Evolutionary conservation across 2,329 filamentous ascomycete genomes (phyloP).

Genomic region (Fusarium ambrosium): DNA sequence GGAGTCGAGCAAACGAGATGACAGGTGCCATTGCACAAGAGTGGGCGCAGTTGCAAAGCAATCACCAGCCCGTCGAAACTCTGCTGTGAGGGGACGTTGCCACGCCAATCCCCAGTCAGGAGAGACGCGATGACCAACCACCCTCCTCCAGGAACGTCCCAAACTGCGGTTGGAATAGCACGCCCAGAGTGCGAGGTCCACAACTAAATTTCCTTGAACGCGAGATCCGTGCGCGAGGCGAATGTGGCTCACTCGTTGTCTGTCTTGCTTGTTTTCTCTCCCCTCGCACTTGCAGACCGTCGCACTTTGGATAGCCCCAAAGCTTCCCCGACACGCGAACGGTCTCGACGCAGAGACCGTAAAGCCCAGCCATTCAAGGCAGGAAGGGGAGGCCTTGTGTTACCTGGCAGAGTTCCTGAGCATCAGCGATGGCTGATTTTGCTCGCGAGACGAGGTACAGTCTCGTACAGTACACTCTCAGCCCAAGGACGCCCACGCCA

Average conservation of each 20-base stretch:
- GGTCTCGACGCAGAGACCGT: constrained; percentile 2
- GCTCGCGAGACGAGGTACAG: not conserved
- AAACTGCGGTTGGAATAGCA: constrained; percentile 25
- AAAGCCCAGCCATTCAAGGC: not conserved
- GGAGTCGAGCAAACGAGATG: constrained; percentile 24
- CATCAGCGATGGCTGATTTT: not conserved
- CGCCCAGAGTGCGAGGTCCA: constrained; percentile 20
- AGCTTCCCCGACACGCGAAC: constrained; percentile 6
- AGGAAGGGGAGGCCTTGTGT: constrained; percentile 11
- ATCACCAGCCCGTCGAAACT: constrained; percentile 34
- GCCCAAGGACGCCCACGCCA: constrained; percentile 3
- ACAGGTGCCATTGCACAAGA: constrained; percentile 30
- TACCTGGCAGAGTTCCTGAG: constrained; percentile 9
- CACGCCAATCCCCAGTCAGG: constrained; percentile 33
- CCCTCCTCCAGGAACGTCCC: constrained; percentile 37
- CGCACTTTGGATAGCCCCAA: constrained; percentile 25
- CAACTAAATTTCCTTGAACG: constrained; percentile 16
- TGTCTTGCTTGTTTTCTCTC: constrained; percentile 21
- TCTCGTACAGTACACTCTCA: not conserved
- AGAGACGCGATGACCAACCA: constrained; percentile 25
- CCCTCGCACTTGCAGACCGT: constrained; percentile 11
- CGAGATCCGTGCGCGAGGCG: constrained; percentile 34
- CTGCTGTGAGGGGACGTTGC: constrained; percentile 23
- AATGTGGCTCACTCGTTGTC: constrained; percentile 2
- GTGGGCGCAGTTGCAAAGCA: constrained; percentile 23